Conservation (phyloP, 306 rosid genomes). For the Begonia fuchsioides region DNA sequence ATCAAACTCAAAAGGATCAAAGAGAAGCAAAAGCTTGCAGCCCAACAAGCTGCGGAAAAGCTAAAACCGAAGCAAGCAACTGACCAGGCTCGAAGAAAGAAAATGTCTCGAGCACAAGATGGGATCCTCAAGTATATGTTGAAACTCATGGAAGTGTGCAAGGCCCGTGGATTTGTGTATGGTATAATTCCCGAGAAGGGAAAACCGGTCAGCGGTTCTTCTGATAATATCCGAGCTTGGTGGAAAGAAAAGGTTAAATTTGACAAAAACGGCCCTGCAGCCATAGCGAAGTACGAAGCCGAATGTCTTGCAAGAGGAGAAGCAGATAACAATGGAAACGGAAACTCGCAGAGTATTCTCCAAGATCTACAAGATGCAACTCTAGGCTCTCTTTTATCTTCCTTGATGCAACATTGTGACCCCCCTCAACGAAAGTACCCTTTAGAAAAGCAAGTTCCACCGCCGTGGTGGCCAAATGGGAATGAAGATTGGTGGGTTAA, state of each 20-base stretch:
- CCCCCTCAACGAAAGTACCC: constrained; percentile 96
- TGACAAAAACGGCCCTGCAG: constrained; percentile 92
- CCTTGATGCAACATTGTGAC: constrained; percentile 93
- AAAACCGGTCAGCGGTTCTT: constrained; percentile 86
- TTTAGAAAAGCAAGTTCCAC: constrained; percentile 68
- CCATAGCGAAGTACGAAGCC: constrained; percentile 71
- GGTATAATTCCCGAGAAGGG: constrained; percentile 97
- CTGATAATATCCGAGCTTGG: constrained; percentile 94
- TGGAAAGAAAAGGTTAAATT: constrained; percentile 94
- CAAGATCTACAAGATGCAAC: constrained; percentile 96
- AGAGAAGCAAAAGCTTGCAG: constrained; percentile 67
- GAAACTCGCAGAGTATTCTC: constrained; percentile 59
- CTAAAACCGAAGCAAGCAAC: constrained; percentile 59
- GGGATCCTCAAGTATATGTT: constrained; percentile 96
- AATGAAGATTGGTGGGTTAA: constrained; percentile 86
- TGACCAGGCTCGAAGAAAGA: constrained; percentile 93
- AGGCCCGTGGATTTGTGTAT: constrained; percentile 94
- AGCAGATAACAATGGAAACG: constrained; percentile 41
- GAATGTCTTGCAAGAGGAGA: constrained; percentile 72
- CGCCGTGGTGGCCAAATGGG: constrained; percentile 97
- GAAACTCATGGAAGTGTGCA: constrained; percentile 95
- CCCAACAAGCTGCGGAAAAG: constrained; percentile 61
- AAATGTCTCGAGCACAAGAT: constrained; percentile 97
- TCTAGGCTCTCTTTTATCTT: constrained; percentile 80
- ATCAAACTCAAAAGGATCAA: constrained; percentile 79